Percentiles rank a stretch among this genome's conserved stretches.
Conservation (phyloP, 306 rosid species). For the Quillaja saponaria region DNA sequence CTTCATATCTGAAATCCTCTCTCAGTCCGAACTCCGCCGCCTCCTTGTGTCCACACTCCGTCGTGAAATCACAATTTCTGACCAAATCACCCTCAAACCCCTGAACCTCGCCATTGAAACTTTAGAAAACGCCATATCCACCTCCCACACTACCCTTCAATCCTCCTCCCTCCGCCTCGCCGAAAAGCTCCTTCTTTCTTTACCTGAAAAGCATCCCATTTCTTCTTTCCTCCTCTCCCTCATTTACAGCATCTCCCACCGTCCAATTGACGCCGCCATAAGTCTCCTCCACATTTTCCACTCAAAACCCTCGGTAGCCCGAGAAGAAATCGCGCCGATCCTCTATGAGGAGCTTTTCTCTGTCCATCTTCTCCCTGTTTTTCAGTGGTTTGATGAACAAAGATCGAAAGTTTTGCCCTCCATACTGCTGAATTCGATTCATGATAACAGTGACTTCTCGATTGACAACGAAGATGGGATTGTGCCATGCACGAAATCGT, state of each 20-base stretch:
- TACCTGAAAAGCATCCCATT: conserved; percentile 39
- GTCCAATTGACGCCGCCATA: conserved; percentile 45
- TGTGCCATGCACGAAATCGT: conserved; percentile 47
- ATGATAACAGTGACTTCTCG: conserved; percentile 36
- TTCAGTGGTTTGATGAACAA: conserved; percentile 51
- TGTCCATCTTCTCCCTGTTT: conserved; percentile 66
- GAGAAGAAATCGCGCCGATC: conserved; percentile 67
- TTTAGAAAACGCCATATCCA: conserved; percentile 55
- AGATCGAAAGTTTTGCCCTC: conserved; percentile 51
- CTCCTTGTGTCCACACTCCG: conserved; percentile 44
- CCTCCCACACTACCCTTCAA: conserved; percentile 39
- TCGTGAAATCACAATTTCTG: conserved; percentile 25
- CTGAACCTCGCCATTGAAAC: conserved; percentile 58
- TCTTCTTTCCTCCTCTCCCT: conserved; percentile 70
- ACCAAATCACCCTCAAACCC: conserved; percentile 39
- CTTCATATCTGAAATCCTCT: conserved; percentile 49
- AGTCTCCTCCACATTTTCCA: conserved; percentile 54
- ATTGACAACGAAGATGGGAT: conserved; percentile 32
- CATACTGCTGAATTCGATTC: not conserved
- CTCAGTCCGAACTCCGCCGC: conserved; percentile 53
- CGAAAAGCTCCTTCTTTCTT: conserved; percentile 65
- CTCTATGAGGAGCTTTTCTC: conserved; percentile 68
- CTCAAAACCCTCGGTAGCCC: conserved; percentile 51
- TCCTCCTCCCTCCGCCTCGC: conserved; percentile 60
- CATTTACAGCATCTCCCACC: conserved; percentile 47